Base-by-base conservation (phyloP, 306 rosid genomes). In the Cajanus cajan region DNA sequence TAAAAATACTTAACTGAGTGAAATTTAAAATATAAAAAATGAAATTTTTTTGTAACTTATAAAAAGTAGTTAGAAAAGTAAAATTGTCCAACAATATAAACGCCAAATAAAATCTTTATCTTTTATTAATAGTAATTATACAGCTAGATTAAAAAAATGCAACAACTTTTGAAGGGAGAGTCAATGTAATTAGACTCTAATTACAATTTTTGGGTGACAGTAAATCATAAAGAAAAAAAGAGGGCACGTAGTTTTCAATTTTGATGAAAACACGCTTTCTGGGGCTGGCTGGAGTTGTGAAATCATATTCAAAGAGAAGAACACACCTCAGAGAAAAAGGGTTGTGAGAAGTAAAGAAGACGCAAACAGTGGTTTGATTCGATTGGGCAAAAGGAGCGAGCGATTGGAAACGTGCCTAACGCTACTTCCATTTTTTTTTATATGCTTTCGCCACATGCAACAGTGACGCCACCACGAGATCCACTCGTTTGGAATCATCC, bases 301-400 rank as follows among this genome's bases (percentile, higher is more conserved):
- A 28, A 28, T 28, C 31, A 28, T 3, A 3, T 28, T 28, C 31
- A 28, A 28, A 14, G 21, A 31, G 43, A 31, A 61, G 68, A 61
- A 31, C 22, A 12, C 22, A 61, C 6, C 10, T 13, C 10, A 51
- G 9, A 7, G 7, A 58, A 14, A 31, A 21, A 61, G 33, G 39
- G 66, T 58, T 24, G 15, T 58, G 66, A 61, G 68, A 61, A 61
- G 68, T 31, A 31, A 61, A 61, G 68, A 61, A 31, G 68, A 61
- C 68, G 68, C 68, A 61, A 15, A 31, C 41, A 61, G 68, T 61
- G 68, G 2, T 61, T 61, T 28, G 41, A 59, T 59, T 33, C 31
- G 21, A 61, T 61, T 31, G 41, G 19, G 25, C 13, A 28, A 5
- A 28, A 6, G 6, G 7, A 14, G 10, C 16, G 8, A 31, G 41